Evolutionary conservation across 2,329 filamentous ascomycete species (phyloP), one percentile per base, ranked within the genome.

Genomic region (Fusarium sp.): DNA sequence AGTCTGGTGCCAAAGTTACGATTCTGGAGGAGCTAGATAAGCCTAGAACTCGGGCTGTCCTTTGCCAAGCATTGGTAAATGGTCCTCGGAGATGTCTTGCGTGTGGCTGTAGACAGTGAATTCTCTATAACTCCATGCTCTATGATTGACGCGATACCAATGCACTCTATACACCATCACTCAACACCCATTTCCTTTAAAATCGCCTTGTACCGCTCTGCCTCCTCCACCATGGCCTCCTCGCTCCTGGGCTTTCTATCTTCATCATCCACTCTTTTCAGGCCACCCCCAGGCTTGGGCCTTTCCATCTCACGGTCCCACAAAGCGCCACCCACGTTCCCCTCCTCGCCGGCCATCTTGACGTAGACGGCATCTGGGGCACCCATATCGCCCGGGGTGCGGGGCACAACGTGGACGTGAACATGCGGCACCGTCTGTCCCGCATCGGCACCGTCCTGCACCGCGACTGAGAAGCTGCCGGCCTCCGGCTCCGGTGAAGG

Each of bases 361-460:
- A 91, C 90, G 84, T 99, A 98, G 61, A 99, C 89, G 69, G 90
- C 90, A 83, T 98, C 95, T 6, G 81, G 80, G 63, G 69, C 80
- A 35, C 78, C 85, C 80, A 81, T 87, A 80, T 91, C 87, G 43
- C 91, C 88, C 67, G 85, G 86, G 68, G 86, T 86, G 38, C 95
- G 86, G 22, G 95, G 95, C 63, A 98, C 96, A 58, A 98, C 90
- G 85, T 99, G 97, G 30, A 95, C 93, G 84, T 99, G 97, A 15
- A 98, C 91, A 84, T 99, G 97, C 10, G 94, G 88, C 52, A 99
- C 96, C 66, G 95, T 98, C 88, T 99, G 97, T 0, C 97, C 97
- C 1, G 97, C 95, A 69, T 95, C 94, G 35, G 87, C 86, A 22
- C 97, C 97, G 82, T 99, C 97, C 82, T 99, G 97, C n/a, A 99